Evolutionary conservation across 2,329 filamentous ascomycete species (phyloP).

Genomic region (Aspergillus eucalypticola): DNA sequence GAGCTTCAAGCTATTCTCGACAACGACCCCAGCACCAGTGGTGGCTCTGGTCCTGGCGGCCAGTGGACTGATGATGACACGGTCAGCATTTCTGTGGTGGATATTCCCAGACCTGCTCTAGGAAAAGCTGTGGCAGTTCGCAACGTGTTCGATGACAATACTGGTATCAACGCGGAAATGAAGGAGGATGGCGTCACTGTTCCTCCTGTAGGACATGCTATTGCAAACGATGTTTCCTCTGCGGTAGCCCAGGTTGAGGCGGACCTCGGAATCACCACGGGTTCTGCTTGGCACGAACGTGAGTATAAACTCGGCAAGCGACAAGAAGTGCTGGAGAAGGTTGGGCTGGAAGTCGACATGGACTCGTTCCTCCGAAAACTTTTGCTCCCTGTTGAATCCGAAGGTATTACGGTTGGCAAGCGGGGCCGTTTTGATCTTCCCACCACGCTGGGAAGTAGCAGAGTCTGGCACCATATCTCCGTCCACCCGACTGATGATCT

Average conservation of each 20-base stretch:
- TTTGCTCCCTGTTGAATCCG: slow-evolving; percentile 72
- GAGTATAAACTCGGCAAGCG: slow-evolving; percentile 79
- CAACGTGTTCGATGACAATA: slow-evolving; percentile 86
- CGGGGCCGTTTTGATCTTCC: slow-evolving; percentile 77
- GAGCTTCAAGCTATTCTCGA: slow-evolving; percentile 69
- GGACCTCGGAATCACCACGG: slow-evolving; percentile 74
- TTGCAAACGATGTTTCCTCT: slow-evolving; percentile 82
- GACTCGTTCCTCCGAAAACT: slow-evolving; percentile 81
- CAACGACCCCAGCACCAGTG: slow-evolving; percentile 67
- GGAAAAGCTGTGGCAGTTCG: slow-evolving; percentile 88
- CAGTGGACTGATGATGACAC: slow-evolving; percentile 73
- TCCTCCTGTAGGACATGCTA: slow-evolving; percentile 70
- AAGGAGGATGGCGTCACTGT: slow-evolving; percentile 90
- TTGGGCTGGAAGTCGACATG: slow-evolving; percentile 76
- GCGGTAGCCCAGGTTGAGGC: slow-evolving; percentile 75
- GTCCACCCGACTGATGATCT: slow-evolving; percentile 88
- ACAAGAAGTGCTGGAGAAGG: slow-evolving; percentile 80
- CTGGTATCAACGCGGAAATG: slow-evolving; percentile 96
- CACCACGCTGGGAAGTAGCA: slow-evolving; percentile 73
- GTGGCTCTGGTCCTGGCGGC: slow-evolving; percentile 56
- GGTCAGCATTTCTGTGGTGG: slow-evolving; percentile 84
- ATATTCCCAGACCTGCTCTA: slow-evolving; percentile 75
- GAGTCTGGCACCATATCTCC: slow-evolving; percentile 92
- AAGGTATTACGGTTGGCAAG: slow-evolving; percentile 79
- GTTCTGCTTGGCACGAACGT: slow-evolving; percentile 67